Base-by-base conservation (phyloP, 352 stramenopile genomes). In the Peronosclerospora sorghi region DNA sequence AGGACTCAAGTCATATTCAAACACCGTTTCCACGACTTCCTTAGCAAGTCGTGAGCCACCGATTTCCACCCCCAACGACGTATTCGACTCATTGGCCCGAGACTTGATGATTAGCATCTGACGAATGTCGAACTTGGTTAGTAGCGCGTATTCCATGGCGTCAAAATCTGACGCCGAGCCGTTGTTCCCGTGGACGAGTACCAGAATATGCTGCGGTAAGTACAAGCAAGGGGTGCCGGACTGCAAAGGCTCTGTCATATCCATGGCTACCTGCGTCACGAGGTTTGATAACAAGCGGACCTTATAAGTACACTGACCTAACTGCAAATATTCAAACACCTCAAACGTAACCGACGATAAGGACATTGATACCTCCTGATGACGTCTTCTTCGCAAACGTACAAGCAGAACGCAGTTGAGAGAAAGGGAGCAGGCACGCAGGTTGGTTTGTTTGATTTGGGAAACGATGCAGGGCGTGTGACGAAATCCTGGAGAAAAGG, bases 171-270 rank as follows among this genome's bases (percentile, higher is more conserved):
- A 56, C 5, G 74, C 73, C 35, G 73, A 60, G 60, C 78, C 74
- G 30, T 90, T 90, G 62, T 90, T 87, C 19, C 78, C 78, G 47
- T 90, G 78, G 38, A 90, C 74, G 18, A 90, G 69, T 37, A 90
- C 75, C 28, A 87, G 59, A 21, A 90, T 81, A 46, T 87, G 66
- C 35, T 71, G 51, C 20, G 74, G 74, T 15, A 90, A 50, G 35
- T 62, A 66, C 17, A 50, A 34, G 19, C 34, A 54, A 32, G 39
- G 51, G 10, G 43, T 32, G 15, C 28, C 48, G 10, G 51, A 51
- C 8, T 37, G 42, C 1, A 39, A 29, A 4, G 41, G 45, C 30
- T 65, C 51, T 2, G 40, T 42, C 26, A 40, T 34, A 15, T 37
- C 32, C 42, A 58, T 54, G 19, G 32, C 20, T 17, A 56, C 32